These are phyloP conservation scores for Erysimum pusillum DNA, from an alignment of 441 rosid species.

Conservation along the genomic window DNA sequence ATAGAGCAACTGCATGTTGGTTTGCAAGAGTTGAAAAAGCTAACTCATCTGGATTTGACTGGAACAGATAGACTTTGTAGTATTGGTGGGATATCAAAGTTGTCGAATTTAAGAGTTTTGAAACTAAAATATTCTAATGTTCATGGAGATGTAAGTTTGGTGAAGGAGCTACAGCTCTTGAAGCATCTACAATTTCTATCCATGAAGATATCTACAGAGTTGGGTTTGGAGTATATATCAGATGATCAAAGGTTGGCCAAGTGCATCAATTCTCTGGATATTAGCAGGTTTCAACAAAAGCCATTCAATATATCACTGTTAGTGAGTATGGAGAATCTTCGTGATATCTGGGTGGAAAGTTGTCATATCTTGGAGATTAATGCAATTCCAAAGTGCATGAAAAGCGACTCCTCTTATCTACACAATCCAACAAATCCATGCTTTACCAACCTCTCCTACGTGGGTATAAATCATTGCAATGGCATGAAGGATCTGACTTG, in stretches of 20 bases:
- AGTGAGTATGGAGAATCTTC: slow-evolving; percentile 20
- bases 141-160: background rate
- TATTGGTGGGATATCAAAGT: slow-evolving; percentile 34
- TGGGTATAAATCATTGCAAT: fast-evolving
- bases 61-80: slow-evolving; percentile 7
- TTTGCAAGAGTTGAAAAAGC: slow-evolving; percentile 35
- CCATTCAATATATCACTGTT: background rate
- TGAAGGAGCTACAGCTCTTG: slow-evolving; percentile 30
- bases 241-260: background rate
- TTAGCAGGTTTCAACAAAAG: background rate
- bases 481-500: slow-evolving; percentile 40
- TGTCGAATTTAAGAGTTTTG: slow-evolving; percentile 36
- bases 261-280: background rate
- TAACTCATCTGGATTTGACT: slow-evolving; percentile 41
- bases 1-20: slow-evolving; percentile 35
- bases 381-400: background rate
- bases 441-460: background rate
- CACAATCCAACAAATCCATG: background rate
- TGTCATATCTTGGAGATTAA: background rate
- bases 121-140: background rate
- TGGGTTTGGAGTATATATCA: background rate
- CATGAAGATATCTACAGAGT: background rate
- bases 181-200: slow-evolving; percentile 16
- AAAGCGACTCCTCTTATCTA: background rate
- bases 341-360: background rate